Percentiles rank a stretch among this genome's conserved stretches.
These are phyloP conservation scores for Aureobasidium melanogenum DNA, from an alignment of 2,329 filamentous ascomycete species.

Conservation along the genomic window DNA sequence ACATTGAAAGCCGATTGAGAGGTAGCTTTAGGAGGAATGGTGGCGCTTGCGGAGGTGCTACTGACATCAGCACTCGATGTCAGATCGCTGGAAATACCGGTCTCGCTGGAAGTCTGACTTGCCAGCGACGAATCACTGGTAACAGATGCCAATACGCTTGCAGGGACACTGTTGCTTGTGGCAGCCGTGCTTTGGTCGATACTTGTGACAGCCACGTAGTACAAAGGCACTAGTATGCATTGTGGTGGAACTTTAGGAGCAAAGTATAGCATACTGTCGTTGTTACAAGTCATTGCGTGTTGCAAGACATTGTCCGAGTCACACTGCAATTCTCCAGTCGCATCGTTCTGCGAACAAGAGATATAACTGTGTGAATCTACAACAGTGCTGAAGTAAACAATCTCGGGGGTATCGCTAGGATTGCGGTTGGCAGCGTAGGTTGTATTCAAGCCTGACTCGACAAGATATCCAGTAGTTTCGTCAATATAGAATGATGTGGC, in stretches of 20 bases:
- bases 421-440: not conserved
- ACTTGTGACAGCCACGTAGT: not conserved
- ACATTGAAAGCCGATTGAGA: not conserved
- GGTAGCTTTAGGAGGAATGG: not conserved
- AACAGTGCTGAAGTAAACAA: not conserved
- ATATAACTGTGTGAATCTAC: not conserved
- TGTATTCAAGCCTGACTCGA: not conserved
- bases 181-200: not conserved
- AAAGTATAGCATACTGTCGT: conserved; percentile 1
- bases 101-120: not conserved
- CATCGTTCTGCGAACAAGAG: not conserved
- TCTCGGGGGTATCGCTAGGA: not conserved
- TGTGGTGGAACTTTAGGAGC: not conserved
- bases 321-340: not conserved
- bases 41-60: not conserved
- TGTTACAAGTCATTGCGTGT: conserved; percentile 1
- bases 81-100: not conserved
- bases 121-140: not conserved
- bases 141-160: not conserved
- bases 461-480: not conserved
- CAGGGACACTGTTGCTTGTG: not conserved
- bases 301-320: not conserved
- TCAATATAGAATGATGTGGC: conserved; percentile 3
- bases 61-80: not conserved
- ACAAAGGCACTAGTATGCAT: not conserved